Conservation (phyloP, 352 stramenopile species). For the Elongisporangium senticosum region DNA sequence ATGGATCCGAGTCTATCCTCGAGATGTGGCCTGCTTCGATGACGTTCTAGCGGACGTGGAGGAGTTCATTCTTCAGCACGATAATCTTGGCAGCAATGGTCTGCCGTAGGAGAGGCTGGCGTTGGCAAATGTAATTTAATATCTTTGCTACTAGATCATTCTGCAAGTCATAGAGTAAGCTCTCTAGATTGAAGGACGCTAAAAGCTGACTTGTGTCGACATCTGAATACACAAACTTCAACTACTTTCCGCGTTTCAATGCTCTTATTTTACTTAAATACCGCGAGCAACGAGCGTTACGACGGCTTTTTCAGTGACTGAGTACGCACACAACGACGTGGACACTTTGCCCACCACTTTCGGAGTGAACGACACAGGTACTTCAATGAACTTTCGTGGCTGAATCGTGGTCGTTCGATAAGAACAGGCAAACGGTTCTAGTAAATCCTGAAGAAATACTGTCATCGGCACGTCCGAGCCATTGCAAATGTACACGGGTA, state of each 20-base stretch:
- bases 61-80: constrained; percentile 54
- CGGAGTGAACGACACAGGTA: constrained; percentile 67
- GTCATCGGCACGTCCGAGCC: constrained; percentile 74
- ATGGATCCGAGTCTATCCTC: constrained; percentile 85
- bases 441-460: constrained; percentile 76
- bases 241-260: background rate
- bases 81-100: background rate
- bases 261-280: constrained; percentile 19
- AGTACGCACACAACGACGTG: constrained; percentile 79
- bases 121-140: background rate
- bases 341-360: constrained; percentile 78
- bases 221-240: background rate
- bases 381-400: constrained; percentile 79
- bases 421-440: constrained; percentile 66
- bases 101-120: background rate
- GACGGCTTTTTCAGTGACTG: constrained; percentile 69
- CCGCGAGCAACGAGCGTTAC: constrained; percentile 73
- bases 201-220: background rate
- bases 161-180: background rate
- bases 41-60: constrained; percentile 77
- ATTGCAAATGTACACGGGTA: constrained; percentile 85
- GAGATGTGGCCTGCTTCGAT: constrained; percentile 65
- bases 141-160: background rate
- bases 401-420: constrained; percentile 80
- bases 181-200: background rate